These are phyloP conservation scores for Dictyophora rubrovolvata DNA, from an alignment of 768 basidiomycete genomes.

Conservation along the genomic window DNA sequence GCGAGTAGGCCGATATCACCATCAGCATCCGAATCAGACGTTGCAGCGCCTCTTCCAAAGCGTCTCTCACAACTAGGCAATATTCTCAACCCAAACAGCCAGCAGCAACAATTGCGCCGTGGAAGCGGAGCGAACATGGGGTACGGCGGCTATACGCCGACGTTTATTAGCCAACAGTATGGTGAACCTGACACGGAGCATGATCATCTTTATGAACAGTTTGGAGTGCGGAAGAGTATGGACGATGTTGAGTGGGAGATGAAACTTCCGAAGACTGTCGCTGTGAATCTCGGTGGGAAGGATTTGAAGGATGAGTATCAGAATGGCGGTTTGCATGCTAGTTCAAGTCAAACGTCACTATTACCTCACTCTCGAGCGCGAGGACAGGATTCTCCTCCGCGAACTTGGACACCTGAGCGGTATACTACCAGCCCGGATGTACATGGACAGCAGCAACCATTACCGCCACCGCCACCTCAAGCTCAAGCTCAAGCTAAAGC, in stretches of 20 bases:
- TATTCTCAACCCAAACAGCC: constrained; percentile 35
- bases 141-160: constrained; percentile 8
- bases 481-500: too few species aligned
- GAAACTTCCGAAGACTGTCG: background rate
- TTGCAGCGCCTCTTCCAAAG: constrained; percentile 27
- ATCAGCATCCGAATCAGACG: constrained; percentile 29
- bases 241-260: constrained; percentile 24
- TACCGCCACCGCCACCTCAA: background rate
- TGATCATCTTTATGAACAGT: background rate
- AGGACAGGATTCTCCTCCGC: background rate
- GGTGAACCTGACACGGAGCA: background rate
- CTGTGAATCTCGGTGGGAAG: background rate
- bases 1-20: constrained; percentile 13
- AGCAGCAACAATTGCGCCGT: background rate
- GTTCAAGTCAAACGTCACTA: background rate
- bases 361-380: background rate
- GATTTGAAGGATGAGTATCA: background rate
- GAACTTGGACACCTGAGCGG: background rate
- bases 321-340: background rate
- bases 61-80: constrained; percentile 31
- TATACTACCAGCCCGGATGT: background rate
- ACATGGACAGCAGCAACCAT: background rate
- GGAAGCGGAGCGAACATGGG: constrained; percentile 4
- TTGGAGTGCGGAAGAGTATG: constrained; percentile 15
- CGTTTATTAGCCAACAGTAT: constrained; percentile 1